Percentiles rank a stretch among this genome's conserved stretches.
Evolutionary conservation across 2,329 filamentous ascomycete species (phyloP).

Genomic region (Zymoseptoria pseudotritici): DNA sequence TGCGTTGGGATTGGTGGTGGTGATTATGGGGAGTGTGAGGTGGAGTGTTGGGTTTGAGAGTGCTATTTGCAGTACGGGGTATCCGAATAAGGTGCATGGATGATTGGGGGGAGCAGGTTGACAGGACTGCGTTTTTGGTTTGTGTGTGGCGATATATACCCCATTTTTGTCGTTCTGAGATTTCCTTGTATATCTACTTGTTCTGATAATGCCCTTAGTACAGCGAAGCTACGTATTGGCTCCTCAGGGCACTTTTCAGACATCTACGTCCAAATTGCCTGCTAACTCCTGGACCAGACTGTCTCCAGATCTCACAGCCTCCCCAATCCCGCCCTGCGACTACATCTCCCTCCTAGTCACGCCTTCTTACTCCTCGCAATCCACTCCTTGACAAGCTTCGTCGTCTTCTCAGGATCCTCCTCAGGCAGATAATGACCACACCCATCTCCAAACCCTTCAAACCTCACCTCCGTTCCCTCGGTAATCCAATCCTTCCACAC

Average conservation of each 20-base stretch:
- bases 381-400: constrained; percentile 23
- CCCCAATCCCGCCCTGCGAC: too few species aligned
- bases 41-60: constrained; percentile 52
- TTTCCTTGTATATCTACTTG: too few species aligned
- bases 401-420: constrained; percentile 35
- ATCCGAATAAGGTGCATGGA: constrained; percentile 23
- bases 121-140: background rate
- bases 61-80: constrained; percentile 31
- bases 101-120: constrained; percentile 2
- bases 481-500: constrained; percentile 43
- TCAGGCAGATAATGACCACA: constrained; percentile 43
- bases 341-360: background rate
- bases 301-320: too few species aligned
- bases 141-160: too few species aligned
- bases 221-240: too few species aligned
- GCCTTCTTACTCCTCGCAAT: constrained; percentile 10
- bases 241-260: too few species aligned
- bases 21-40: constrained; percentile 66
- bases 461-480: constrained; percentile 26
- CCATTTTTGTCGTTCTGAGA: too few species aligned
- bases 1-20: constrained; percentile 54
- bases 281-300: too few species aligned
- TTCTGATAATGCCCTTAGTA: too few species aligned
- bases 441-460: constrained; percentile 29
- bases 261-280: too few species aligned